Conservation (phyloP, 495 filamentous ascomycete genomes). For the Lentithecium fluviatile region DNA sequence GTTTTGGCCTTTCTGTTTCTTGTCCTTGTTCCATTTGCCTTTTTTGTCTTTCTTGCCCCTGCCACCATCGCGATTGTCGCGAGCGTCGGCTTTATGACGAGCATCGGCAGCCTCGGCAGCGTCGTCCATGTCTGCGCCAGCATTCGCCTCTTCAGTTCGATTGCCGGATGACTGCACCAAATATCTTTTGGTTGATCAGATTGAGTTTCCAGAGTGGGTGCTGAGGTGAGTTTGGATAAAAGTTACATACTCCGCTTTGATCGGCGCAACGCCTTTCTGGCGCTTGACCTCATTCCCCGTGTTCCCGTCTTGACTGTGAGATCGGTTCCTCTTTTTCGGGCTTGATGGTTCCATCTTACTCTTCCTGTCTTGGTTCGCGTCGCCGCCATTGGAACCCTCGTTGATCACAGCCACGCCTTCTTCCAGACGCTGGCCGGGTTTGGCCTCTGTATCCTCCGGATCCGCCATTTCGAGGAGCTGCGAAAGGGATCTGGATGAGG, state of each 20-base stretch:
- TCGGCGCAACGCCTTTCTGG: constrained; percentile 69
- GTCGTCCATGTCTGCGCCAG: constrained; percentile 39
- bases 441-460: background rate
- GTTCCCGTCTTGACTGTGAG: constrained; percentile 7
- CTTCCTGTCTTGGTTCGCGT: background rate
- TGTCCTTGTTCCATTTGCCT: constrained; percentile 55
- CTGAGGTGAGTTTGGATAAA: background rate
- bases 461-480: background rate
- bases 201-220: background rate
- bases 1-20: constrained; percentile 79
- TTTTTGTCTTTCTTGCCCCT: constrained; percentile 44
- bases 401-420: background rate
- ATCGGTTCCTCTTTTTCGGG: constrained; percentile 9
- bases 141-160: constrained; percentile 1
- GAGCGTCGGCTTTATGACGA: constrained; percentile 34
- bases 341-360: constrained; percentile 5
- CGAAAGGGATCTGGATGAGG: background rate
- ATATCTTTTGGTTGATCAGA: constrained; percentile 3
- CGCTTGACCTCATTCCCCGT: constrained; percentile 39
- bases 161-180: constrained; percentile 17
- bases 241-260: constrained; percentile 75
- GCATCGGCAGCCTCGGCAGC: constrained; percentile 43
- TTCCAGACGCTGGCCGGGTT: background rate
- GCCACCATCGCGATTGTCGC: constrained; percentile 38
- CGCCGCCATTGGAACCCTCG: background rate